Percentiles rank a stretch among this genome's conserved stretches.
Evolutionary conservation across 345 rosid genomes (phyloP).

Genomic region (Syzygium aqueum): DNA sequence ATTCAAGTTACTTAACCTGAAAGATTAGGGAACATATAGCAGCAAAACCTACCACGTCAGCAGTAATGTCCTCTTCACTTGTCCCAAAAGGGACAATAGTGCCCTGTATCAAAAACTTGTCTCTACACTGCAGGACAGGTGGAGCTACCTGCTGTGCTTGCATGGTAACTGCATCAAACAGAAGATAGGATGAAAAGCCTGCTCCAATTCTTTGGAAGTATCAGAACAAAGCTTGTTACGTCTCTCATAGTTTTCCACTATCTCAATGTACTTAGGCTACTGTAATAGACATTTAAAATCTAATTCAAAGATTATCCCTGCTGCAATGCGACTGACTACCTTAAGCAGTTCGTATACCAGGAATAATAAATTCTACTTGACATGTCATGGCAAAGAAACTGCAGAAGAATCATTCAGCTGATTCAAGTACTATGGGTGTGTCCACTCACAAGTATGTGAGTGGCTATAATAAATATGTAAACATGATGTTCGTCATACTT

Average conservation of each 20-base stretch:
- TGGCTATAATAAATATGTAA: not conserved
- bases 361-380: not conserved
- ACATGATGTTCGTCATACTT: not conserved
- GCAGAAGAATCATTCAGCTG: not conserved
- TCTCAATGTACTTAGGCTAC: not conserved
- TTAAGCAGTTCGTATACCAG: not conserved
- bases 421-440: not conserved
- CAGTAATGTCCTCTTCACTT: conserved; percentile 32
- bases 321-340: not conserved
- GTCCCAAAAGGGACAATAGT: conserved; percentile 31
- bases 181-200: not conserved
- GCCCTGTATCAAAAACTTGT: conserved; percentile 53
- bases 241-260: not conserved
- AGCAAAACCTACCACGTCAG: conserved; percentile 18
- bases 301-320: not conserved
- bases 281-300: not conserved
- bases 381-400: not conserved
- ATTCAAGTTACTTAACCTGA: not conserved
- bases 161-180: conserved; percentile 32
- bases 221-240: not conserved
- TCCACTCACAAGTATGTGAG: not conserved
- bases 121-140: conserved; percentile 43
- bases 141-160: conserved; percentile 41
- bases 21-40: not conserved
- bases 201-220: not conserved